Base-by-base conservation (phyloP, 257 asterid species). In the Cordia subcordata region DNA sequence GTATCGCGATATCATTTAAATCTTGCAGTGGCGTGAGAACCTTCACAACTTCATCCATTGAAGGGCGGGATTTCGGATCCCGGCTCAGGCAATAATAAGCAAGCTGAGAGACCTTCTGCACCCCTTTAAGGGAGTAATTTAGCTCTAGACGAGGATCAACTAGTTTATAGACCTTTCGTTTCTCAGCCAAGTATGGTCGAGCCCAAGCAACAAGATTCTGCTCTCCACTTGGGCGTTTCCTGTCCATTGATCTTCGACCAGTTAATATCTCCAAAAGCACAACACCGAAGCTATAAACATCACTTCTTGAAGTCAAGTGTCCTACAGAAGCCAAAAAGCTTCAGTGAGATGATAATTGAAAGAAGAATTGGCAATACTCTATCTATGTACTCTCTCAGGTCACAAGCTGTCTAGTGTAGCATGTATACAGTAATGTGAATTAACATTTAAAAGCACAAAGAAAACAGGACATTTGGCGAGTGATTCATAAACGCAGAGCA, bases 191-290 rank as follows among this genome's bases (percentile, higher is more conserved):
- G 68, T 83, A 91, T 21, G 94, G 92, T 5, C 92, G 74, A 0
- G 98, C 98, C 98, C 98, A 91, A 12, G 84, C 78, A 12, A 88
- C 96, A 0, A 88, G 98, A 62, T 91, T 88, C 58, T 91, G 96
- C 68, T 91, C 98, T 44, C 94, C 96, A 19, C 94, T 83, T 0
- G 95, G 94, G 11, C 96, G 76, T 66, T 85, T 88, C 69, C 88
- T 91, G 80, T 91, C 96, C 98, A 91, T 84, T 2, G 96, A 88
- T 63, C 95, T 80, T 69, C 96, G 66, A 10, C 98, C 98, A 0
- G 98, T 91, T 75, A 91, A 65, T 38, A 91, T 85, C 62, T 91
- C 98, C 69, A 88, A 61, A 60, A 91, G 90, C 47, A 87, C 98
- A 13, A 91, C 98, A 1, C 98, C 98, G 8, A 87, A 91, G 77